These are phyloP conservation scores for Hymenoscyphus linearis DNA, from an alignment of 2,329 filamentous ascomycete species.

Conservation along the genomic window DNA sequence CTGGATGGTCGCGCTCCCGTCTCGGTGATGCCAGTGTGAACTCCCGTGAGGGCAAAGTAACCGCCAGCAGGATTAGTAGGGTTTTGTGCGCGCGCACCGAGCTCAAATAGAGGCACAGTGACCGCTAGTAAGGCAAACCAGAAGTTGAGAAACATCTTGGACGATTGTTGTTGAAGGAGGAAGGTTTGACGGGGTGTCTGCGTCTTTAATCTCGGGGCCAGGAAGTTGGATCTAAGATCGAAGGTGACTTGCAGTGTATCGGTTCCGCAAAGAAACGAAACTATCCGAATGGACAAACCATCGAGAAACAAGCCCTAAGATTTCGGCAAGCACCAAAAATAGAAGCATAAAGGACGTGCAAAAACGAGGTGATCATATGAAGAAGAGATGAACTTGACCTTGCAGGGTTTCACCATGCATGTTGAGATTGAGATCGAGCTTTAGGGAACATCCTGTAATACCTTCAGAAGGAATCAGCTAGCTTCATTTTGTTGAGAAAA, in stretches of 20 bases:
- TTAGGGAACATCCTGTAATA: not conserved
- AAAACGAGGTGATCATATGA: not conserved
- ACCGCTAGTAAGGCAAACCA: not conserved
- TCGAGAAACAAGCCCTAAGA: not conserved
- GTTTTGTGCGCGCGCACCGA: not conserved
- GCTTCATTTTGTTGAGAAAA: not conserved
- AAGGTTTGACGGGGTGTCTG: not conserved
- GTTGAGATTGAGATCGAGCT: not conserved
- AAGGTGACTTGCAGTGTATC: not conserved
- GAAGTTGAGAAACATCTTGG: not conserved
- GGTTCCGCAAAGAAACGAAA: not conserved
- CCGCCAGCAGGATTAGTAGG: not conserved
- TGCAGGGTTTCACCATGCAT: not conserved
- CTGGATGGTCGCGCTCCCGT: constrained; percentile 20
- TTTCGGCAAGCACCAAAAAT: not conserved
- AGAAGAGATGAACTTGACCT: not conserved
- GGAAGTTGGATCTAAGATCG: not conserved
- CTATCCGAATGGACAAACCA: not conserved
- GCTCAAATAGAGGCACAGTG: not conserved
- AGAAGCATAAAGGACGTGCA: not conserved
- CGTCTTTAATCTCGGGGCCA: not conserved
- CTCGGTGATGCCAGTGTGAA: constrained; percentile 17
- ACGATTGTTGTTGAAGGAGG: not conserved
- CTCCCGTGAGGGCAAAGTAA: constrained; percentile 11
- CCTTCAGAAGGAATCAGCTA: not conserved